Percentiles rank a stretch among this genome's conserved stretches.
Evolutionary conservation across 2,329 filamentous ascomycete genomes (phyloP).

Genomic region (Hortaea sp.): DNA sequence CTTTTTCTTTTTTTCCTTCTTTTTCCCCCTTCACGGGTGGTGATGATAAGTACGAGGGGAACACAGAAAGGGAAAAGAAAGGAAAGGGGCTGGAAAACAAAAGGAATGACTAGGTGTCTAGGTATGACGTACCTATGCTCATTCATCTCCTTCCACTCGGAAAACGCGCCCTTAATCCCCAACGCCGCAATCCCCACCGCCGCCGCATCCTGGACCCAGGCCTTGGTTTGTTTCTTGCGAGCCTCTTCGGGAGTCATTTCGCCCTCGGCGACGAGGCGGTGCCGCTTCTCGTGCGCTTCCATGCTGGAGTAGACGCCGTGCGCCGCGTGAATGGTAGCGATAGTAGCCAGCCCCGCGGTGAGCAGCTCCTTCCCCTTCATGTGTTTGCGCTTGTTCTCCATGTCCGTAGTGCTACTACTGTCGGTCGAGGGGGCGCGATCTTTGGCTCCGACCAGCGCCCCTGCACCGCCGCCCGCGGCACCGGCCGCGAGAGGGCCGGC

Average conservation of each 20-base stretch:
- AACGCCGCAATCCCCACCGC: slow-evolving; percentile 57
- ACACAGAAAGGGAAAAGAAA: no score
- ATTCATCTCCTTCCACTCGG: slow-evolving; percentile 58
- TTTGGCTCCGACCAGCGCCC: slow-evolving; percentile 5
- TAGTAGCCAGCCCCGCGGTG: slow-evolving; percentile 55
- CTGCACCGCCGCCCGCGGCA: slow-evolving; percentile 6
- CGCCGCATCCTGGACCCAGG: slow-evolving; percentile 54
- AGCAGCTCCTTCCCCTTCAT: slow-evolving; percentile 56
- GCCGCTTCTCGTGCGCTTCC: slow-evolving; percentile 52
- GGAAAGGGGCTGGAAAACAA: not conserved
- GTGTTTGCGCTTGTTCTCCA: slow-evolving; percentile 54
- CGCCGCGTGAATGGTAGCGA: slow-evolving; percentile 60
- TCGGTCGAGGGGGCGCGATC: slow-evolving; percentile 17
- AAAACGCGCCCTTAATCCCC: slow-evolving; percentile 56
- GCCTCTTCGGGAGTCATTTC: slow-evolving; percentile 55
- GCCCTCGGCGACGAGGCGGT: slow-evolving; percentile 50
- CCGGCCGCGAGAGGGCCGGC: slow-evolving; percentile 1
- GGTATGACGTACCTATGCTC: slow-evolving; percentile 45
- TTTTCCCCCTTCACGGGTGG: no score
- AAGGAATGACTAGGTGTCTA: not conserved
- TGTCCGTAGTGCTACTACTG: slow-evolving; percentile 37
- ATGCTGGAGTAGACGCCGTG: slow-evolving; percentile 55
- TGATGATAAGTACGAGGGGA: no score
- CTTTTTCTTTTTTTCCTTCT: no score
- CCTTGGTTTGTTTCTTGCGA: slow-evolving; percentile 52